A percentile compares a stretch with the other conserved stretches of the same genome.
phyloP scores from a whole-genome alignment of 2,329 filamentous ascomycete species.

The Aureobasidium sp. region DNA sequence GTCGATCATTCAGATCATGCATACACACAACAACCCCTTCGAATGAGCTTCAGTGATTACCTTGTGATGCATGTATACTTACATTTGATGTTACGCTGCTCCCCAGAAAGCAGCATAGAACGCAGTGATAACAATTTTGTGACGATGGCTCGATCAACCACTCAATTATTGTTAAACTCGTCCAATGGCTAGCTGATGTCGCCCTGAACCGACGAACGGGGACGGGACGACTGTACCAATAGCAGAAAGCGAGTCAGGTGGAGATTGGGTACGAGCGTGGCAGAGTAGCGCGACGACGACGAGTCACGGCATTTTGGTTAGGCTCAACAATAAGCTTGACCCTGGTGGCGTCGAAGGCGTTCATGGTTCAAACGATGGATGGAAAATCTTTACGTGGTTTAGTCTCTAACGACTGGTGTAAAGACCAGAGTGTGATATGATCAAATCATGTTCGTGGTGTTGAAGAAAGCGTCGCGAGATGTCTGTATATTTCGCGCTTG shows the following conservation, averaged over 20 bases:
- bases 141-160: no score
- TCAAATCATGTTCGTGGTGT: neutral
- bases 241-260: neutral
- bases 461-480: neutral
- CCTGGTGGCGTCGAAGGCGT: neutral
- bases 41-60: no score
- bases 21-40: neutral
- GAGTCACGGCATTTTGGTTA: neutral
- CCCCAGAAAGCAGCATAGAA: no score
- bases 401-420: neutral
- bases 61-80: no score
- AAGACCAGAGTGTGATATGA: no score
- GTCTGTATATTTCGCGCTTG: neutral
- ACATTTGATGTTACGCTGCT: no score
- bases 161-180: no score
- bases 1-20: neutral
- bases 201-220: neutral
- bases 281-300: neutral
- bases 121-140: no score
- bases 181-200: no score
- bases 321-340: slow-evolving; percentile 5
- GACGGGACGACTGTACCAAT: neutral
- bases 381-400: neutral
- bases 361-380: neutral
- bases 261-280: no score